Evolutionary conservation across 345 rosid genomes (phyloP), one percentile per base, ranked within the genome.

Genomic region (Cardamine occulta): DNA sequence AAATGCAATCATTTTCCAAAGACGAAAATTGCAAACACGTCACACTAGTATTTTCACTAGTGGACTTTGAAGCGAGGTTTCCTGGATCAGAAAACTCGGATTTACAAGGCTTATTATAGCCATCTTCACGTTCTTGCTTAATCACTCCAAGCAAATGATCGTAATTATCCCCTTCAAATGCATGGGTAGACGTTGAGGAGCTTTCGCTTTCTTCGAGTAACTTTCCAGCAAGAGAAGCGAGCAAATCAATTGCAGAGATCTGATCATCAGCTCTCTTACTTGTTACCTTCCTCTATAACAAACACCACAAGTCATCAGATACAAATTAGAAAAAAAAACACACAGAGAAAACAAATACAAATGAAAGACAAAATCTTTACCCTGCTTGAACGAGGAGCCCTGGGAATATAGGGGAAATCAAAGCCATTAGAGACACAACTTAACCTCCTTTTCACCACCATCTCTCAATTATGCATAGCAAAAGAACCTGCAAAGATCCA

Each of bases 141-240:
- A 88, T 44, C 29, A 47, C 34, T 45, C 34, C 77, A 76, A 65
- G 70, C 52, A 82, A 63, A 21, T 77, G 60, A 71, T 63, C 79
- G 11, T 44, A 88, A 84, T 80, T 82, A 63, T 84, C 82, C 72
- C 85, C 85, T 53, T 78, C 88, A 3, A 88, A 88, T 19, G 92
- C 92, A 84, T 83, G 81, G 70, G 89, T 82, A 40, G 93, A 92
- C 32, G 95, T 88, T 19, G 89, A 84, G 51, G 90, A 90, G 75
- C 91, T 87, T 76, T 90, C 97, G 17, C 88, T 85, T 85, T 92
- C 96, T 84, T 86, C 85, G 73, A 90, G 75, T 42, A 95, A 72
- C 83, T 95, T 86, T 54, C 90, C 97, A 17, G 97, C 99, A 63
- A 95, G 72, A 63, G 91, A 89, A 77, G 99, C 99, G 0, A 95